phyloP scores from a whole-genome alignment of 352 stramenopile species.

The Phytophthora fragariae region DNA sequence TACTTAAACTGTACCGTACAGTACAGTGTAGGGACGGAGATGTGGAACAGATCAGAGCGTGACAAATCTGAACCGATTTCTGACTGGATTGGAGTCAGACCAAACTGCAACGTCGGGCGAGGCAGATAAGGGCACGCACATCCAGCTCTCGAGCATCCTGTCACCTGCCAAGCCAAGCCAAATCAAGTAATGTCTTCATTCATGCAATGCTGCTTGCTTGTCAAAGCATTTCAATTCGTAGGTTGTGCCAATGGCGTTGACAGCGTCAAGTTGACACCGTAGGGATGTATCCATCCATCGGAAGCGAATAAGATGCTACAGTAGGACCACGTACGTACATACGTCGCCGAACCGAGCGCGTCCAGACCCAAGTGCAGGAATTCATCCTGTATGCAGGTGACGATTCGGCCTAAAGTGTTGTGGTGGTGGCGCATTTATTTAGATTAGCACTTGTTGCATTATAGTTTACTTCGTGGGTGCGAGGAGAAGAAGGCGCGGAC shows the following conservation, averaged over 20 bases:
- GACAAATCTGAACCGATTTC: constrained; percentile 26
- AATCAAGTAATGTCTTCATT: neutral
- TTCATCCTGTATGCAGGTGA: neutral
- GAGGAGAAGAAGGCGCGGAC: neutral
- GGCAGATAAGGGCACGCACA: neutral
- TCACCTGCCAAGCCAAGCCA: too few relatives aligned
- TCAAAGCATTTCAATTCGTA: neutral
- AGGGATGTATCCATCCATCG: constrained; percentile 14
- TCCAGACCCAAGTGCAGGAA: neutral
- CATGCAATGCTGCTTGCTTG: neutral
- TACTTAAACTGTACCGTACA: too few relatives aligned
- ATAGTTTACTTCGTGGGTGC: constrained; percentile 32
- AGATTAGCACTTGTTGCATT: constrained; percentile 28
- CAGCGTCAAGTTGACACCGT: neutral
- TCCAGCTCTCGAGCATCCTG: neutral
- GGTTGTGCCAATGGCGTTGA: neutral
- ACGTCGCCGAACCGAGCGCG: neutral
- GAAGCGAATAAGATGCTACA: constrained; percentile 30
- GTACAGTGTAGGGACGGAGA: too few relatives aligned
- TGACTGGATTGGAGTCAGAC: constrained; percentile 17
- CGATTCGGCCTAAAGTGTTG: neutral
- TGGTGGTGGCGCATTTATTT: constrained; percentile 18
- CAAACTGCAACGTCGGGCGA: neutral
- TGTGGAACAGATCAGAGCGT: constrained; percentile 17
- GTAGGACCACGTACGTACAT: constrained; percentile 27